Conservation (phyloP, 768 basidiomycete genomes). For the Termitomyces eurrhizus region DNA sequence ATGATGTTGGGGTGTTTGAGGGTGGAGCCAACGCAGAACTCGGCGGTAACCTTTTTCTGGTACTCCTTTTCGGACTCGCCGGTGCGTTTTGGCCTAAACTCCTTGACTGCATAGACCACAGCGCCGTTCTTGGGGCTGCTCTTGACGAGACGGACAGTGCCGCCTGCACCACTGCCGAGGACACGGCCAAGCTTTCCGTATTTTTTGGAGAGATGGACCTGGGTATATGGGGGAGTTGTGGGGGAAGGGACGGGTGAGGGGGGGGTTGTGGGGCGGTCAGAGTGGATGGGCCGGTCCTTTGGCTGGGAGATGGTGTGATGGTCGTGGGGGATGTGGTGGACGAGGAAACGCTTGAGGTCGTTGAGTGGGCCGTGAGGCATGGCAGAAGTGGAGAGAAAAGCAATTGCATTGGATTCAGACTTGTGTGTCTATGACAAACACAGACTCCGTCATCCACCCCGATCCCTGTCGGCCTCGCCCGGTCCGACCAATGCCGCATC, state of each 20-base stretch:
- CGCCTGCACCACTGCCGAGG: slow-evolving; percentile 95
- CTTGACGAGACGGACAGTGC: slow-evolving; percentile 95
- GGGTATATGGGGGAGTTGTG: slow-evolving; percentile 32
- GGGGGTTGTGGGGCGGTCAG: slow-evolving; percentile 22
- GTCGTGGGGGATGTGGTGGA: slow-evolving; percentile 76
- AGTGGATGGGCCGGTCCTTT: slow-evolving; percentile 34
- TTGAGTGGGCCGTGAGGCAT: slow-evolving; percentile 66
- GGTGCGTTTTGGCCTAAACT: slow-evolving; percentile 85
- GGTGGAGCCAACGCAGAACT: slow-evolving; percentile 95
- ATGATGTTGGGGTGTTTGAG: slow-evolving; percentile 96
- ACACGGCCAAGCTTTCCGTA: slow-evolving; percentile 99
- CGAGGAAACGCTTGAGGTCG: slow-evolving; percentile 93
- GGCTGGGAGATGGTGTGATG: slow-evolving; percentile 30
- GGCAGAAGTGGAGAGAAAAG: slow-evolving; percentile 11
- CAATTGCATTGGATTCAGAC: not conserved
- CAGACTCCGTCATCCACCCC: slow-evolving; percentile 1
- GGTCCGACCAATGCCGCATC: slow-evolving; percentile 9
- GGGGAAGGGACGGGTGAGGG: slow-evolving; percentile 20
- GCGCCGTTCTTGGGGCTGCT: slow-evolving; percentile 78
- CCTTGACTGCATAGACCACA: slow-evolving; percentile 91
- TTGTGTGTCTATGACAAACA: slow-evolving; percentile 12
- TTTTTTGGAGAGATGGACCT: slow-evolving; percentile 94
- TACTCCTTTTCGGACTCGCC: slow-evolving; percentile 96
- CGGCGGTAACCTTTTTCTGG: slow-evolving; percentile 99
- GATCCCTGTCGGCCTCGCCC: slow-evolving; percentile 1